Percentiles rank a stretch among this genome's conserved stretches.
Evolutionary conservation across 371 early-diverging fungal species (phyloP).

Genomic region (Capniomyces stellatus): DNA sequence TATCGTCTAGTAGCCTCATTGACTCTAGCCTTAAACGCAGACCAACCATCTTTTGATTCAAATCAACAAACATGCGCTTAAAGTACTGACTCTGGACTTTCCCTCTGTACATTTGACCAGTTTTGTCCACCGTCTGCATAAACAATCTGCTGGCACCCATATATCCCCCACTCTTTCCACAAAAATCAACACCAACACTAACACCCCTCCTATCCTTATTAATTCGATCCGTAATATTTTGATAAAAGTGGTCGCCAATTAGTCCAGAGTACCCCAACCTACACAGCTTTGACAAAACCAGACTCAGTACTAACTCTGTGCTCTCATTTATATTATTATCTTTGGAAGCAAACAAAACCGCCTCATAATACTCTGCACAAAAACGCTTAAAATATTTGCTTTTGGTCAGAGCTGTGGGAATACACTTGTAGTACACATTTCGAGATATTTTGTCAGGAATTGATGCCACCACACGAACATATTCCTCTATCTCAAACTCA

Average conservation of each 20-base stretch:
- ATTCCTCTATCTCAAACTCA: no score
- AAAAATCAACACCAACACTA: not conserved
- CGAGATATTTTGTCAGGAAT: conserved; percentile 1
- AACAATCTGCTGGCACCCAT: no score
- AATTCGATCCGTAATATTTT: not conserved
- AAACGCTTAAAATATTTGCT: not conserved
- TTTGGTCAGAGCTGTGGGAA: not conserved
- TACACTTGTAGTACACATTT: not conserved
- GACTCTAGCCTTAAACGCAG: no score
- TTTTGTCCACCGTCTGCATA: not conserved
- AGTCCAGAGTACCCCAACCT: conserved; percentile 3
- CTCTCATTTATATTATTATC: not conserved
- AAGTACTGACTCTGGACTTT: not conserved
- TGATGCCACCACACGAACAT: not conserved
- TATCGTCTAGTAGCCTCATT: not conserved
- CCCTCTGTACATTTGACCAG: not conserved
- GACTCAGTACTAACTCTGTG: not conserved
- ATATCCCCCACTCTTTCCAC: no score
- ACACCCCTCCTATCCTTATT: not conserved
- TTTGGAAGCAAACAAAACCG: not conserved
- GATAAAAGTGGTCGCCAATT: not conserved
- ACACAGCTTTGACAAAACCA: not conserved
- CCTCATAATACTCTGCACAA: not conserved
- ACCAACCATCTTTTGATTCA: no score
- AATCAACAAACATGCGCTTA: not conserved